Evolutionary conservation across 352 stramenopile genomes (phyloP).

Genomic region (Pythium volutum): DNA sequence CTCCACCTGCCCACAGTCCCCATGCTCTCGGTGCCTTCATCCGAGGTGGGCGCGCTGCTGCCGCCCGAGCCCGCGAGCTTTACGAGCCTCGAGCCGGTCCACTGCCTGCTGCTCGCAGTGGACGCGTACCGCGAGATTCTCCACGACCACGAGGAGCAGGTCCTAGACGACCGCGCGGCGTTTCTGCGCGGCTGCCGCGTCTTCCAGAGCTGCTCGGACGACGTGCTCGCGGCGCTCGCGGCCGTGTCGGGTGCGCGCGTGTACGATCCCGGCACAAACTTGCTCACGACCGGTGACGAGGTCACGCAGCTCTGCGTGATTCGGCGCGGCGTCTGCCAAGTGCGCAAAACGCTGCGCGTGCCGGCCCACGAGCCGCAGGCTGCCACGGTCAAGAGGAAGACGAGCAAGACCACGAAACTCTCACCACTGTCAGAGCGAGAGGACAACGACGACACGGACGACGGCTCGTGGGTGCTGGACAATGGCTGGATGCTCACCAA

Average conservation of each 20-base stretch:
- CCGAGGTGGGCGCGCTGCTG: constrained; percentile 14
- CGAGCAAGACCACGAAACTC: neutral
- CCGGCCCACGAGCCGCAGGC: constrained; percentile 2
- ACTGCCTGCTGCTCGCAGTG: constrained; percentile 50
- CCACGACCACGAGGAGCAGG: constrained; percentile 36
- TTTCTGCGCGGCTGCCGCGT: constrained; percentile 61
- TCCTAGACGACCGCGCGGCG: constrained; percentile 45
- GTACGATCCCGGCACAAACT: constrained; percentile 50
- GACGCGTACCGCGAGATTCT: constrained; percentile 50
- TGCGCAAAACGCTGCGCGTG: constrained; percentile 52
- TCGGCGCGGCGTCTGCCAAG: constrained; percentile 66
- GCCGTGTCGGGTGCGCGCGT: constrained; percentile 46
- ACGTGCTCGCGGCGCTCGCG: constrained; percentile 45
- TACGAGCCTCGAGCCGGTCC: constrained; percentile 50
- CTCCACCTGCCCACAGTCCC: too few species aligned
- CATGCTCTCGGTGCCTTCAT: too few species aligned
- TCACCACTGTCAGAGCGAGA: neutral
- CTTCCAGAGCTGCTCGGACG: constrained; percentile 55
- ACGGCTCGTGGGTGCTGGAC: constrained; percentile 75
- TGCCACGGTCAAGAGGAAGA: neutral
- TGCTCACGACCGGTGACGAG: constrained; percentile 50
- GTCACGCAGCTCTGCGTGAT: constrained; percentile 66
- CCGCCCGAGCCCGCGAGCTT: constrained; percentile 39
- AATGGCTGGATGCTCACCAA: constrained; percentile 84
- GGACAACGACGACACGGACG: constrained; percentile 21